A percentile compares a stretch with the other conserved stretches of the same genome.
phyloP scores from a whole-genome alignment of 768 basidiomycete genomes.

The Podaxis pistillaris region DNA sequence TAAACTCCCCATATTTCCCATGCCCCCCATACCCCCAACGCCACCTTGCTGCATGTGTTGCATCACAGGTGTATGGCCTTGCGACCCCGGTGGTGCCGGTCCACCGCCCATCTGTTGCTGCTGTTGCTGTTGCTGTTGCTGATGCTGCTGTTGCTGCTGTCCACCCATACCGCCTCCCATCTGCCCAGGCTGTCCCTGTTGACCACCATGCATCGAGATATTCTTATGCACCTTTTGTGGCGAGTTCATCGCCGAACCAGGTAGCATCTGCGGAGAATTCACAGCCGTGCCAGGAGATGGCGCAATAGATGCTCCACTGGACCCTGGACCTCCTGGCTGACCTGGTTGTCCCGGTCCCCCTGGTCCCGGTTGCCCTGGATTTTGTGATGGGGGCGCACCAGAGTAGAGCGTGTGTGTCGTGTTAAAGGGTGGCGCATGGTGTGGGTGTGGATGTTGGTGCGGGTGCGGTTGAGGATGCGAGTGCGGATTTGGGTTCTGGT shows the following conservation, averaged over 20 bases:
- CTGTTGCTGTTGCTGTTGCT: conserved; percentile 31
- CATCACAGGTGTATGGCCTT: not conserved
- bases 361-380: not conserved
- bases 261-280: conserved; percentile 50
- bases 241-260: conserved; percentile 50
- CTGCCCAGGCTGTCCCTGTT: conserved; percentile 18
- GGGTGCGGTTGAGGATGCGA: not conserved
- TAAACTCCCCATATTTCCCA: not conserved
- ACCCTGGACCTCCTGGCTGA: conserved; percentile 31
- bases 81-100: conserved; percentile 17
- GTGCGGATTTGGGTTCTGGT: not conserved
- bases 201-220: conserved; percentile 30
- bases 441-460: not conserved
- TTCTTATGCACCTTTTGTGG: conserved; percentile 66
- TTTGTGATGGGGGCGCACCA: not conserved
- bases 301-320: conserved; percentile 28
- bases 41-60: not conserved
- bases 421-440: conserved; percentile 3
- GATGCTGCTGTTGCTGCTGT: conserved; percentile 27
- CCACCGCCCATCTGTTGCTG: not conserved
- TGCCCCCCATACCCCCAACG: conserved; percentile 3
- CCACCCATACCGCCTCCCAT: conserved; percentile 13
- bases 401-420: conserved; percentile 44
- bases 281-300: conserved; percentile 26
- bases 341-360: not conserved